These are phyloP conservation scores for Mrakia hoshinonis DNA, from an alignment of 768 basidiomycete genomes.

Conservation along the genomic window DNA sequence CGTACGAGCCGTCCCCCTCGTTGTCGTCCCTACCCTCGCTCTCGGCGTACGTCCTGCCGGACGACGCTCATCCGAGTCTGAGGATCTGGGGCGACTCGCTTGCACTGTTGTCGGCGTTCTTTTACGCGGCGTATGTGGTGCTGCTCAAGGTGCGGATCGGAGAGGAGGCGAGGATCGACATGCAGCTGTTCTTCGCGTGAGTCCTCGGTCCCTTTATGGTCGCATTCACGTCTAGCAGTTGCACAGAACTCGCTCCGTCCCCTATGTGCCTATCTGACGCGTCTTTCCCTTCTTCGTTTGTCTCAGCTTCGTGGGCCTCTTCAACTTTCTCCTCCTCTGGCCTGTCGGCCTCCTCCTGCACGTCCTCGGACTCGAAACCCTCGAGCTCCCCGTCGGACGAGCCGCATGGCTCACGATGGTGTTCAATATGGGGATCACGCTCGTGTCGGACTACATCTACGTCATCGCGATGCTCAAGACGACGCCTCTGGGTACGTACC, in stretches of 20 bases:
- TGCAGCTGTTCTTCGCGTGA: constrained; percentile 52
- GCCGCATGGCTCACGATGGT: constrained; percentile 48
- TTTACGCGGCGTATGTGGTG: constrained; percentile 81
- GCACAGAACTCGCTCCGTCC: neutral
- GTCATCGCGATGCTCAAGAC: constrained; percentile 33
- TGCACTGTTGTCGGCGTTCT: constrained; percentile 74
- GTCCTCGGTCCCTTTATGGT: neutral
- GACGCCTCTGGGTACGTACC: constrained; percentile 8
- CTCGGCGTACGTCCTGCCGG: constrained; percentile 12
- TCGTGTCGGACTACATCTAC: constrained; percentile 57
- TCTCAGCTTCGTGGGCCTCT: constrained; percentile 43
- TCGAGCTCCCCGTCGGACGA: constrained; percentile 57
- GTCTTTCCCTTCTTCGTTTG: neutral
- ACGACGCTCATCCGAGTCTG: neutral
- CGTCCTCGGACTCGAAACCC: constrained; percentile 58
- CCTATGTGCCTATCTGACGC: neutral
- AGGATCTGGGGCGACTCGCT: constrained; percentile 58
- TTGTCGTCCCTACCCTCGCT: constrained; percentile 28
- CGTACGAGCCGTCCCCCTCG: constrained; percentile 21
- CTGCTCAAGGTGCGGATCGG: constrained; percentile 79
- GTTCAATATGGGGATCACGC: constrained; percentile 49
- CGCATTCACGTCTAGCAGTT: neutral
- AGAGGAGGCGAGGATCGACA: constrained; percentile 72
- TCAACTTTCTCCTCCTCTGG: constrained; percentile 68
- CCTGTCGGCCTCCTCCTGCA: constrained; percentile 73